Evolutionary conservation across 495 filamentous ascomycete species (phyloP), one percentile per base, ranked within the genome.

Genomic region (Talaromyces wortmannii): DNA sequence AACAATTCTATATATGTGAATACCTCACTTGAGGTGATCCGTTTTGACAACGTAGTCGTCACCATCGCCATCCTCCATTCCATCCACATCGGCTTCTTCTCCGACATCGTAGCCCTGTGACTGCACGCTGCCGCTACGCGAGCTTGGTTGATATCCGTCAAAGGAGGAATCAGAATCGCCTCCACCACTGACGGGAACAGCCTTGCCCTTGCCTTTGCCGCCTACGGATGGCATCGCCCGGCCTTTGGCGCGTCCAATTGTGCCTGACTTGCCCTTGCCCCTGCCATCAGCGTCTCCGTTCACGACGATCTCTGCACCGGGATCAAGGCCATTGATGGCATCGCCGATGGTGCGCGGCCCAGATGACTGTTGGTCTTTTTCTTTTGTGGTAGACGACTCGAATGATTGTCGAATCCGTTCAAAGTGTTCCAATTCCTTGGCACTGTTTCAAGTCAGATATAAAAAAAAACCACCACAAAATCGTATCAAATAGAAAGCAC

Each of bases 371-470:
- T 40, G 36, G 8, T 8, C 66, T 50, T 68, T 64, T 53, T 74
- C 72, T 33, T 67, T 58, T 36, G 75, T 72, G 54, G 74, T 72
- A 30, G 70, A 66, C 6, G 74, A 73, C 70, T 98, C 92, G 63
- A 98, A 98, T 17, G 80, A 78, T 32, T 78, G 82, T 15, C 94
- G 78, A 12, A 98, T 95, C 0, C 78, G 77, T 62, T 95, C 85
- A 60, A 97, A 98, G 64, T 98, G 95, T 56, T 86, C 83, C 3
- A 98, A 76, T 72, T 98, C 94, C 60, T 95, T 91, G 31, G 86
- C 86, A 67, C 91, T 96, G 59, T 18, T 55, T 50, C 15, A 13
- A 44, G 59, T 72, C 53, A 69, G 67, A 2, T 49, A 6, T 31
- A 45, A 30, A 31, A 33, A 45, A 0, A 31, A 48, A 29, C 10